Evolutionary conservation across 257 asterid genomes (phyloP).

Genomic region (Solanum bukasovii): DNA sequence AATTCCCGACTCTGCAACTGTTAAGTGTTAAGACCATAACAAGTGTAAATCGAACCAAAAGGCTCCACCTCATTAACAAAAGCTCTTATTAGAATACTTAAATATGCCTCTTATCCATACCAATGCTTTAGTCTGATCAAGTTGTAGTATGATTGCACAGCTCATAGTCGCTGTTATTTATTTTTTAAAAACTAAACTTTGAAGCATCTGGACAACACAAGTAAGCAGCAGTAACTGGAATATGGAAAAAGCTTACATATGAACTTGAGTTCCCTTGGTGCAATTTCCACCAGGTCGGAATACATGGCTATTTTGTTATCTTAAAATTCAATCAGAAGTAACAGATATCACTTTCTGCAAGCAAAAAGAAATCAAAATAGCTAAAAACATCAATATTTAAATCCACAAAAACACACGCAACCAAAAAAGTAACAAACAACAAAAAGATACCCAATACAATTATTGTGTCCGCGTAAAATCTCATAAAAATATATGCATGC

Average conservation of each 20-base stretch:
- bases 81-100: not conserved
- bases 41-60: not conserved
- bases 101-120: not conserved
- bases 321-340: not conserved
- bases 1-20: not conserved
- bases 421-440: not conserved
- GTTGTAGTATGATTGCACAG: not conserved
- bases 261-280: conserved; percentile 27
- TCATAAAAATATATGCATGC: not conserved
- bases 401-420: not conserved
- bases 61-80: not conserved
- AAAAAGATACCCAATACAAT: not conserved
- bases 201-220: not conserved
- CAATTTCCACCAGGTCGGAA: conserved; percentile 25
- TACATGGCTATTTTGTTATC: conserved; percentile 14
- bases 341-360: conserved; percentile 6
- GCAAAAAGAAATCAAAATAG: not conserved
- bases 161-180: not conserved
- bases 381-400: not conserved
- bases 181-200: not conserved
- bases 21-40: not conserved
- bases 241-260: conserved; percentile 5
- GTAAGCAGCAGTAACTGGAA: not conserved
- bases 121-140: not conserved
- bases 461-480: not conserved